Evolutionary conservation across 176 grass and related monocot genomes (phyloP).

Genomic region (Musa itinerans): DNA sequence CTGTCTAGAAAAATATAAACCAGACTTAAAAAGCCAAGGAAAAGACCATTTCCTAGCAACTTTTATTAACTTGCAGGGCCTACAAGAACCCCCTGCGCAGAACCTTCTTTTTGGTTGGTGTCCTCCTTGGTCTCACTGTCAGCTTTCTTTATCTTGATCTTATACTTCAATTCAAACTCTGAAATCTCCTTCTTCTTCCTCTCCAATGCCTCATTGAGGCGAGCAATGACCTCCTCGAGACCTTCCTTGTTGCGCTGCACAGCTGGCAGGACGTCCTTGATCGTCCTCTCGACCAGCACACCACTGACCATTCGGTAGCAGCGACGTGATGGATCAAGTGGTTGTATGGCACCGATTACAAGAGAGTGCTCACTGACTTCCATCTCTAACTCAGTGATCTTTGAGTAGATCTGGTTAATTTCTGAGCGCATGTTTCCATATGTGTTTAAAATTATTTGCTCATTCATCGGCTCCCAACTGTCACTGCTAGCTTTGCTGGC

Average conservation of each 20-base stretch:
- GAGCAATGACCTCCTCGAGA: conserved; percentile 58
- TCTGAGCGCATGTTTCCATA: conserved; percentile 70
- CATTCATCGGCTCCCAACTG: conserved; percentile 39
- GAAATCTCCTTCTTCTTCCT: conserved; percentile 73
- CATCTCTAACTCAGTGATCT: conserved; percentile 82
- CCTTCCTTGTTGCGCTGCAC: conserved; percentile 81
- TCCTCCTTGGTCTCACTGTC: conserved; percentile 30
- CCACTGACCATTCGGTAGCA: conserved; percentile 90
- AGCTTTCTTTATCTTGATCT: conserved; percentile 68
- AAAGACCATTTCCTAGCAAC: not conserved
- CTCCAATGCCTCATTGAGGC: conserved; percentile 72
- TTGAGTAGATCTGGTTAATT: conserved; percentile 76
- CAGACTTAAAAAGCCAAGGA: not conserved
- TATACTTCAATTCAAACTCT: conserved; percentile 80
- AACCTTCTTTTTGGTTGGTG: conserved; percentile 43
- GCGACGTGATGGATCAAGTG: conserved; percentile 52
- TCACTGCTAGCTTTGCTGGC: conserved; percentile 35
- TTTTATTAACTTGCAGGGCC: conserved; percentile 38
- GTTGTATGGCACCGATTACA: conserved; percentile 69
- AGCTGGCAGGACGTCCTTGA: conserved; percentile 61
- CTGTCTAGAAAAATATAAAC: not conserved
- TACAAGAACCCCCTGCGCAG: conserved; percentile 77
- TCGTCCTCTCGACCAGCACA: conserved; percentile 73
- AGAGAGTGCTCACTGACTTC: conserved; percentile 80
- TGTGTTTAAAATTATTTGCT: conserved; percentile 58